phyloP scores from a whole-genome alignment of 139 green algal genomes.

The Astrephomene gubernaculifera region DNA sequence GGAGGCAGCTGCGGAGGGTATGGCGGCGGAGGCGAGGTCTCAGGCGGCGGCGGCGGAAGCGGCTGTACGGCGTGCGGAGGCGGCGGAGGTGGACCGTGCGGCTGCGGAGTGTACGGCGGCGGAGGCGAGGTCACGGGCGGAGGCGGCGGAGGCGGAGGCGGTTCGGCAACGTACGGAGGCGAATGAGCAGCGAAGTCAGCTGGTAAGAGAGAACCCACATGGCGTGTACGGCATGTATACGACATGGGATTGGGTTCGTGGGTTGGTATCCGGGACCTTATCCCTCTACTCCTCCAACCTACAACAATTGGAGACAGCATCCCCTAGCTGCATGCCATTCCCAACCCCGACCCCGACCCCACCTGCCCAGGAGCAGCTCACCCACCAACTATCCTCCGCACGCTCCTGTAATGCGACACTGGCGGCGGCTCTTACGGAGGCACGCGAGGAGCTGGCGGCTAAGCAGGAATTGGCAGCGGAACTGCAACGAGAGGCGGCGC shows the following conservation, averaged over 20 bases:
- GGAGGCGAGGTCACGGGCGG: not conserved
- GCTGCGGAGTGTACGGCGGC: not conserved
- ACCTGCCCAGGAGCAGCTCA: not conserved
- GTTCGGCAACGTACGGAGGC: not conserved
- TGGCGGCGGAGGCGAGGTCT: no score
- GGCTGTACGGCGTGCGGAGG: not conserved
- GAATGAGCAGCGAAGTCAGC: not conserved
- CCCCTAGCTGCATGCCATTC: not conserved
- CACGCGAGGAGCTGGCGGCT: constrained; percentile 32
- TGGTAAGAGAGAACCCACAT: not conserved
- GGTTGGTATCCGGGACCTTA: no score
- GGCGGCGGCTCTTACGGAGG: constrained; percentile 22
- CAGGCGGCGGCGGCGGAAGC: no score
- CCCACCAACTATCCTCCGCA: not conserved
- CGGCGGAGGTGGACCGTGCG: not conserved
- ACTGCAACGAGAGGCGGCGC: constrained; percentile 22
- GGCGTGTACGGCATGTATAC: no score
- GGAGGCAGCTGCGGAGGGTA: not conserved
- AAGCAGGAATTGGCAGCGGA: constrained; percentile 5
- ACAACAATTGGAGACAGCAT: not conserved
- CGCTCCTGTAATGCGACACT: not conserved
- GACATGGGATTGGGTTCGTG: no score
- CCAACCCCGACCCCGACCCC: not conserved
- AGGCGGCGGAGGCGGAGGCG: constrained; percentile 4
- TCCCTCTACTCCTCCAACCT: not conserved